These are phyloP conservation scores for Saccharomyces kudriavzevii DNA, from an alignment of 805 yeast genomes.

Conservation along the genomic window DNA sequence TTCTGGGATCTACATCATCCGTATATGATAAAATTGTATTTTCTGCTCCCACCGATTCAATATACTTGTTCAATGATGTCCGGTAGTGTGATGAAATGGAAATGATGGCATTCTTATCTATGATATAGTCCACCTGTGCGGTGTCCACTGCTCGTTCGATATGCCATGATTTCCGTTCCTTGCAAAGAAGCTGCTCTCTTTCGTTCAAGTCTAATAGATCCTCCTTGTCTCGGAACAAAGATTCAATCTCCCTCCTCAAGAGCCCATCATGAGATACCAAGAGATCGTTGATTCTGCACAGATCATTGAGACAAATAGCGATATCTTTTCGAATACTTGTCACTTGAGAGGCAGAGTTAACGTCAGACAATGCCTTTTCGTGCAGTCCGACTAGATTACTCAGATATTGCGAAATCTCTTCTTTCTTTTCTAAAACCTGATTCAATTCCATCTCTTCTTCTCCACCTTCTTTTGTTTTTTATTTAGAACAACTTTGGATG, in stretches of 20 bases:
- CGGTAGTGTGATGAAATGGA: slow-evolving; percentile 15
- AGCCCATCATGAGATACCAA: slow-evolving; percentile 22
- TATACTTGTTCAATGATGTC: slow-evolving; percentile 15
- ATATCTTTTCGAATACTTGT: slow-evolving; percentile 22
- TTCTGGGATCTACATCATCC: neutral
- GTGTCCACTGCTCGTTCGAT: neutral
- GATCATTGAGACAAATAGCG: slow-evolving; percentile 23
- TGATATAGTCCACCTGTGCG: neutral
- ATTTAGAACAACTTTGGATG: neutral
- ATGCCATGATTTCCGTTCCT: slow-evolving; percentile 7
- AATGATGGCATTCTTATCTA: slow-evolving; percentile 1
- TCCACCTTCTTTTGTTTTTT: neutral
- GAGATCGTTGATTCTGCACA: slow-evolving; percentile 19
- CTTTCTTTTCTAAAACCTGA: slow-evolving; percentile 18
- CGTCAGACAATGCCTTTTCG: slow-evolving; percentile 14
- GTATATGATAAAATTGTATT: slow-evolving; percentile 14
- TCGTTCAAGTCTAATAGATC: slow-evolving; percentile 9
- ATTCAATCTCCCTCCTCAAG: slow-evolving; percentile 15
- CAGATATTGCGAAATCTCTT: slow-evolving; percentile 17
- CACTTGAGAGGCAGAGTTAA: slow-evolving; percentile 10
- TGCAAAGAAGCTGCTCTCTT: slow-evolving; percentile 6
- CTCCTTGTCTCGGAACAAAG: slow-evolving; percentile 6
- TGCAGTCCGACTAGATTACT: slow-evolving; percentile 16
- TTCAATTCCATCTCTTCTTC: slow-evolving; percentile 10
- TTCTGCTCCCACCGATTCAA: slow-evolving; percentile 19